Conservation (phyloP, 2,329 filamentous ascomycete genomes). For the Botryotinia calthae region DNA sequence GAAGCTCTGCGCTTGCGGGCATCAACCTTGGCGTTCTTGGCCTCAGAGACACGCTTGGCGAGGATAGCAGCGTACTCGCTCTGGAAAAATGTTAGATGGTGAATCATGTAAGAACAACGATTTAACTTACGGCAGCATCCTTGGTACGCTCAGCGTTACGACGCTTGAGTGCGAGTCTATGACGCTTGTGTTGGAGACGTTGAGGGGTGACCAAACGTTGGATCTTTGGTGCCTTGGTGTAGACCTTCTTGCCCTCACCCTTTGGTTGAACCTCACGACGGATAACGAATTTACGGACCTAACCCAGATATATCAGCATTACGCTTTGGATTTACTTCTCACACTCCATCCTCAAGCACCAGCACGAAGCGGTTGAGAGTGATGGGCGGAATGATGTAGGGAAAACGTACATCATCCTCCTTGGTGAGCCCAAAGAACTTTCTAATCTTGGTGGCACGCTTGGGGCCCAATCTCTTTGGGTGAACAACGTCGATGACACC, state of each 20-base stretch:
- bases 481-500: conserved; percentile 96
- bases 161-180: conserved; percentile 96
- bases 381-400: conserved; percentile 63
- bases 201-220: conserved; percentile 99
- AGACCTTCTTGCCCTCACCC: conserved; percentile 94
- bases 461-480: conserved; percentile 98
- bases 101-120: neutral
- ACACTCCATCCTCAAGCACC: conserved; percentile 51
- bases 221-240: conserved; percentile 99
- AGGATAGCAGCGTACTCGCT: conserved; percentile 96
- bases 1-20: conserved; percentile 94
- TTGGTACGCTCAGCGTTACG: conserved; percentile 95
- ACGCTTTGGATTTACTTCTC: conserved; percentile 42
- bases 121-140: conserved; percentile 87
- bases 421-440: conserved; percentile 99
- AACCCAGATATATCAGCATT: conserved; percentile 38
- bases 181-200: conserved; percentile 99
- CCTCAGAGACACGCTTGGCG: conserved; percentile 94
- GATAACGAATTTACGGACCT: conserved; percentile 99
- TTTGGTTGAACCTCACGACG: conserved; percentile 96
- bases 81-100: conserved; percentile 46
- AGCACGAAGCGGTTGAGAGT: conserved; percentile 34
- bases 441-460: conserved; percentile 99
- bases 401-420: conserved; percentile 96
- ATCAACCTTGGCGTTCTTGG: conserved; percentile 91